These are phyloP conservation scores for Penicillium paxilli DNA, from an alignment of 495 filamentous ascomycete species.

Conservation along the genomic window DNA sequence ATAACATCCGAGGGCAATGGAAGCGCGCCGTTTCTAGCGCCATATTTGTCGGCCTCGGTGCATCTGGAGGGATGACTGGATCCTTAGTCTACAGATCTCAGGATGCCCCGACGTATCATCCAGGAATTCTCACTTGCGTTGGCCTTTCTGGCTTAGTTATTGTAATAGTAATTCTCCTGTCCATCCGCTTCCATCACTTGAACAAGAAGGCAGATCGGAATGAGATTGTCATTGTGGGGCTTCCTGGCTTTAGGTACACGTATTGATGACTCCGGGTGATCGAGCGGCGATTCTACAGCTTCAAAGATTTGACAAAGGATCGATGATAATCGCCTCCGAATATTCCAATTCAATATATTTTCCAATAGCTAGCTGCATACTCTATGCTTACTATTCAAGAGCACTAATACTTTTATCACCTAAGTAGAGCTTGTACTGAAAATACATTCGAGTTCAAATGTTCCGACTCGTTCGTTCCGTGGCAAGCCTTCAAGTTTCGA, in stretches of 20 bases:
- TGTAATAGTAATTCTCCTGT: slow-evolving; percentile 1
- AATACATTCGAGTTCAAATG: too few species aligned
- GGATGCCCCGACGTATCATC: slow-evolving; percentile 47
- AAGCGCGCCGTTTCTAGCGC: slow-evolving; percentile 42
- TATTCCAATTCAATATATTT: too few species aligned
- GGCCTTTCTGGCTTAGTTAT: neutral
- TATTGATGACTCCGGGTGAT: too few species aligned
- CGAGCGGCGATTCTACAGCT: too few species aligned
- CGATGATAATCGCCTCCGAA: too few species aligned
- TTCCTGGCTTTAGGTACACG: slow-evolving; percentile 10
- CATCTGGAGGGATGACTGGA: slow-evolving; percentile 54
- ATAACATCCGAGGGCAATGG: slow-evolving; percentile 19
- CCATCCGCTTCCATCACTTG: slow-evolving; percentile 1
- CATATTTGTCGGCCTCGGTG: slow-evolving; percentile 45
- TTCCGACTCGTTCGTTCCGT: too few species aligned
- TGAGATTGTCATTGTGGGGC: slow-evolving; percentile 5
- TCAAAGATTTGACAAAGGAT: too few species aligned
- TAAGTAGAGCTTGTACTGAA: too few species aligned
- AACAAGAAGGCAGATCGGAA: slow-evolving; percentile 7
- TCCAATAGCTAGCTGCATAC: too few species aligned
- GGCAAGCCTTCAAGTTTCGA: too few species aligned
- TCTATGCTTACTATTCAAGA: too few species aligned
- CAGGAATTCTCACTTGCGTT: slow-evolving; percentile 34
- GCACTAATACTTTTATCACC: too few species aligned
- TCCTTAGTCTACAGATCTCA: slow-evolving; percentile 50